phyloP scores from a whole-genome alignment of 345 rosid species.

The Gossypium longicalyx region DNA sequence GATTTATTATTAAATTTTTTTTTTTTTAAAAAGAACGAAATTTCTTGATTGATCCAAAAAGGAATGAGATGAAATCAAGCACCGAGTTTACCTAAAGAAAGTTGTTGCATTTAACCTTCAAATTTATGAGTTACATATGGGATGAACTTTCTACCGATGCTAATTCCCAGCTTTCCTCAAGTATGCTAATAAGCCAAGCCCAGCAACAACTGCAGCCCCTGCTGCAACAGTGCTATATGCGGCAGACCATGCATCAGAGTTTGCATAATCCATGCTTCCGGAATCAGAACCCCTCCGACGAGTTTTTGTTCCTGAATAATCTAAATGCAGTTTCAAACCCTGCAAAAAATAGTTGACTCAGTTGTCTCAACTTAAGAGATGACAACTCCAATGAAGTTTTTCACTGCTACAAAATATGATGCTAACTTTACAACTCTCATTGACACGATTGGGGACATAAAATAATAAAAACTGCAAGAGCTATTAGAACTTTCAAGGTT shows the following conservation, averaged over 20 bases:
- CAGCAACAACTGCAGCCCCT: constrained; percentile 87
- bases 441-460: neutral
- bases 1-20: too few relatives aligned
- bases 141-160: constrained; percentile 4
- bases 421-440: neutral
- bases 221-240: constrained; percentile 90
- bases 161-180: constrained; percentile 53
- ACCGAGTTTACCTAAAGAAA: constrained; percentile 9
- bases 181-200: constrained; percentile 82
- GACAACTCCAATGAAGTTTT: neutral
- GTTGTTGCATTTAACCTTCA: neutral
- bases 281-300: constrained; percentile 41
- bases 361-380: neutral
- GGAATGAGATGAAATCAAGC: constrained; percentile 1
- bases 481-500: neutral
- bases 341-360: constrained; percentile 31
- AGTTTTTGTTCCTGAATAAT: constrained; percentile 47
- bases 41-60: constrained; percentile 4
- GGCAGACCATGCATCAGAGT: constrained; percentile 80
- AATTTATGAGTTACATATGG: neutral
- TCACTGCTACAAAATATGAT: neutral
- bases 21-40: neutral
- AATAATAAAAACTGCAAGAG: neutral
- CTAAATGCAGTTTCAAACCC: constrained; percentile 90
- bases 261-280: constrained; percentile 48